Conservation (phyloP, 441 rosid species). For the Daphne laureola region DNA sequence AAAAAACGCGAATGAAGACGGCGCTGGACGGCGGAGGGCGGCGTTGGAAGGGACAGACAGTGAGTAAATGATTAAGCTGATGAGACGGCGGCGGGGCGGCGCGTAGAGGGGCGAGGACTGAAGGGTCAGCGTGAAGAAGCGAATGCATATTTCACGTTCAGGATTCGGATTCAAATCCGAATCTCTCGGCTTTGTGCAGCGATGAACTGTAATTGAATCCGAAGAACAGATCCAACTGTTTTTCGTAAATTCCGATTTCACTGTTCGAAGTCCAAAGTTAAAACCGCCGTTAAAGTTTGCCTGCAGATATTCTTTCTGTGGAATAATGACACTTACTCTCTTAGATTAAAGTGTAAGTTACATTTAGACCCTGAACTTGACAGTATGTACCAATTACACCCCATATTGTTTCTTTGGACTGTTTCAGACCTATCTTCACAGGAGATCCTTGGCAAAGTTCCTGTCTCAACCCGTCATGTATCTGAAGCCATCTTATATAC, state of each 20-base stretch:
- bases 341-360: too few species aligned
- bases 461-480: too few species aligned
- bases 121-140: constrained; percentile 22
- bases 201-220: constrained; percentile 11
- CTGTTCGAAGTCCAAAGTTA: too few species aligned
- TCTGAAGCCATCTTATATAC: too few species aligned
- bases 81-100: constrained; percentile 16
- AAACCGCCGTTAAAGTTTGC: too few species aligned
- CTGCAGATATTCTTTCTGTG: too few species aligned
- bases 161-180: constrained; percentile 10
- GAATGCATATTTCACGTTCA: constrained; percentile 39
- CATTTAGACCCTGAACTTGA: too few species aligned
- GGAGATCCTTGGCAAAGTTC: too few species aligned
- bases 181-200: constrained; percentile 1
- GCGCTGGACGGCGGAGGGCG: constrained; percentile 16
- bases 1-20: constrained; percentile 12
- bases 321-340: too few species aligned
- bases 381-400: too few species aligned
- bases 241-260: neutral
- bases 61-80: constrained; percentile 25
- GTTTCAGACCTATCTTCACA: too few species aligned
- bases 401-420: too few species aligned
- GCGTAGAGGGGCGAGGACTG: constrained; percentile 27
- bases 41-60: constrained; percentile 16
- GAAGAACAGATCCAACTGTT: neutral